Percentiles rank a stretch among this genome's conserved stretches.
phyloP scores from a whole-genome alignment of 306 rosid species.

The Prunus mume region DNA sequence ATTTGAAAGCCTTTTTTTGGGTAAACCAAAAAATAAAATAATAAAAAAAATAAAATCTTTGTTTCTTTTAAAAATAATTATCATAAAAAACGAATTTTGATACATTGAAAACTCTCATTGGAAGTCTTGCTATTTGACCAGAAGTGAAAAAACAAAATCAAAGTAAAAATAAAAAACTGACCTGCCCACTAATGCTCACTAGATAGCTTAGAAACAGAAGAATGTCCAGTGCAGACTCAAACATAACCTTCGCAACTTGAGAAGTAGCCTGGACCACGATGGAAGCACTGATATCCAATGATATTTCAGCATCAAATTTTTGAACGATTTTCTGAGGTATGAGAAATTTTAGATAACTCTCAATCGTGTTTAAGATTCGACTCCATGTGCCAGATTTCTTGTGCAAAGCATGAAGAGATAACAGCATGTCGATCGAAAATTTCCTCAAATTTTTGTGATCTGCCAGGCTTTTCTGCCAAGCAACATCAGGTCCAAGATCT shows the following conservation, averaged over 20 bases:
- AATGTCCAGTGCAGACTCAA: conserved; percentile 79
- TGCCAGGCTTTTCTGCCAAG: conserved; percentile 52
- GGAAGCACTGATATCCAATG: conserved; percentile 55
- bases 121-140: neutral
- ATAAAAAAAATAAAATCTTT: neutral
- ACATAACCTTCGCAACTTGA: conserved; percentile 87
- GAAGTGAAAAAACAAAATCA: neutral
- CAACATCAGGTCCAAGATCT: conserved; percentile 42
- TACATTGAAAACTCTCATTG: neutral
- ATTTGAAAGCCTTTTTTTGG: too few relatives aligned
- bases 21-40: too few relatives aligned
- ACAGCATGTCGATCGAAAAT: conserved; percentile 72
- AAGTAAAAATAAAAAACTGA: conserved; percentile 34
- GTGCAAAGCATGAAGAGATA: conserved; percentile 76
- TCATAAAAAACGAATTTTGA: neutral
- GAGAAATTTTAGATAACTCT: conserved; percentile 69
- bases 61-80: neutral
- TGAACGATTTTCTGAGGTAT: conserved; percentile 67
- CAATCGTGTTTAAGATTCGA: conserved; percentile 58
- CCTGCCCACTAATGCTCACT: conserved; percentile 82
- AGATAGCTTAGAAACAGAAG: conserved; percentile 81
- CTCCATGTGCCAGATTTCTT: conserved; percentile 69
- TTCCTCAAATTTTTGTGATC: conserved; percentile 71
- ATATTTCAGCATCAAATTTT: conserved; percentile 39
- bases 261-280: conserved; percentile 74